phyloP scores from a whole-genome alignment of 2,329 filamentous ascomycete genomes.

The Fusarium domesticum region DNA sequence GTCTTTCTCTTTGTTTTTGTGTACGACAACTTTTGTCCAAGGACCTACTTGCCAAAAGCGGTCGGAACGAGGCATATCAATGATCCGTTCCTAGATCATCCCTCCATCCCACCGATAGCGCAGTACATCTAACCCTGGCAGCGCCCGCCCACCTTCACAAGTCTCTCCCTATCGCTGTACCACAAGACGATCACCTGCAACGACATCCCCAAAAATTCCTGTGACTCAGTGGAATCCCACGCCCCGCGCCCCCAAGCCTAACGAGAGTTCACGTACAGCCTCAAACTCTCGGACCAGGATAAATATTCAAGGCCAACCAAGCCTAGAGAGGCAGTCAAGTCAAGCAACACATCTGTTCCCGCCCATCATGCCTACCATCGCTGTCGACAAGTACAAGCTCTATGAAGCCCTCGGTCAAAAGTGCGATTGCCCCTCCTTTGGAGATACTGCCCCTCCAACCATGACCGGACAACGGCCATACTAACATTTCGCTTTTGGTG shows the following conservation, averaged over 20 bases:
- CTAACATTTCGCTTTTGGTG: slow-evolving; percentile 6
- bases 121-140: neutral
- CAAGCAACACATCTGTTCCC: slow-evolving; percentile 22
- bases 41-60: neutral
- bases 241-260: slow-evolving; percentile 17
- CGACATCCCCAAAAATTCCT: slow-evolving; percentile 37
- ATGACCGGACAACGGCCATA: slow-evolving; percentile 14
- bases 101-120: neutral
- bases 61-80: neutral
- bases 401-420: slow-evolving; percentile 89
- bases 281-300: slow-evolving; percentile 18
- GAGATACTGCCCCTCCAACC: slow-evolving; percentile 20
- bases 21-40: too few species aligned
- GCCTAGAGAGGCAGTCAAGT: neutral
- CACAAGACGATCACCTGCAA: slow-evolving; percentile 5
- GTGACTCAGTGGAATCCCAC: slow-evolving; percentile 37
- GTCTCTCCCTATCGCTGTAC: slow-evolving; percentile 16
- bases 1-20: too few species aligned
- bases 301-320: slow-evolving; percentile 14
- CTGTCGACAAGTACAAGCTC: slow-evolving; percentile 93
- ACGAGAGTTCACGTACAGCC: slow-evolving; percentile 19
- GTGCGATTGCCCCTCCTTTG: slow-evolving; percentile 45
- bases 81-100: neutral
- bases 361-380: slow-evolving; percentile 83
- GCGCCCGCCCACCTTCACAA: neutral